A percentile compares a stretch with the other conserved stretches of the same genome.
These are phyloP conservation scores for Talaromyces sp. DNA, from an alignment of 2,329 filamentous ascomycete species.

Conservation along the genomic window DNA sequence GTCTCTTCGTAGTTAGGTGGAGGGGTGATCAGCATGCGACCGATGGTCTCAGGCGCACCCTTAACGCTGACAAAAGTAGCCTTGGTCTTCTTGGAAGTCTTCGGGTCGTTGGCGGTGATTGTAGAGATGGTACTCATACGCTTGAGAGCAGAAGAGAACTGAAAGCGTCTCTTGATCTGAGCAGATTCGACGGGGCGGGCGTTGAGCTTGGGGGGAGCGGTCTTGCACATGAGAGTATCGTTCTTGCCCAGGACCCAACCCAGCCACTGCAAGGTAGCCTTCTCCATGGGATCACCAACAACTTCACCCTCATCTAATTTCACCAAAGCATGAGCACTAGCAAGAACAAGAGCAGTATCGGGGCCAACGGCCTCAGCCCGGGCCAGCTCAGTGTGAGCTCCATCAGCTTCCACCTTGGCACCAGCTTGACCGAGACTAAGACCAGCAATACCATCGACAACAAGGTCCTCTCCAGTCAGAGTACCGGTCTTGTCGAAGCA, in stretches of 20 bases:
- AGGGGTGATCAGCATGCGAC: constrained; percentile 82
- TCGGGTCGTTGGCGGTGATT: constrained; percentile 70
- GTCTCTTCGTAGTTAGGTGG: constrained; percentile 95
- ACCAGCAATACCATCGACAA: constrained; percentile 95
- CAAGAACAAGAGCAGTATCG: constrained; percentile 88
- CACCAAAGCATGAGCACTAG: constrained; percentile 91
- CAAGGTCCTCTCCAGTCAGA: constrained; percentile 90
- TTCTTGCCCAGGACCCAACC: constrained; percentile 93
- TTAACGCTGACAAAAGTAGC: constrained; percentile 95
- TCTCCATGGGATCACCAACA: constrained; percentile 98
- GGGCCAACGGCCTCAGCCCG: constrained; percentile 70
- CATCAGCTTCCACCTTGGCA: constrained; percentile 71
- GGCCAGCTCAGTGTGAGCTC: constrained; percentile 78
- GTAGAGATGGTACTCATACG: constrained; percentile 93
- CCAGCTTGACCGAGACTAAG: constrained; percentile 71
- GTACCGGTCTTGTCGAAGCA: constrained; percentile 99
- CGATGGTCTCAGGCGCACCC: constrained; percentile 94
- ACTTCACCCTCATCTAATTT: constrained; percentile 96
- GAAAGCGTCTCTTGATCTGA: constrained; percentile 94
- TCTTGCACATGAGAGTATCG: constrained; percentile 75
- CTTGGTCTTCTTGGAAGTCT: constrained; percentile 73
- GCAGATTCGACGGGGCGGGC: constrained; percentile 67
- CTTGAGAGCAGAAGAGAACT: constrained; percentile 96
- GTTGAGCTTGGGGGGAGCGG: constrained; percentile 42
- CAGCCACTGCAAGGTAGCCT: constrained; percentile 84